Conservation (phyloP, 2,329 filamentous ascomycete species). For the Chalaropsis thielavioides region DNA sequence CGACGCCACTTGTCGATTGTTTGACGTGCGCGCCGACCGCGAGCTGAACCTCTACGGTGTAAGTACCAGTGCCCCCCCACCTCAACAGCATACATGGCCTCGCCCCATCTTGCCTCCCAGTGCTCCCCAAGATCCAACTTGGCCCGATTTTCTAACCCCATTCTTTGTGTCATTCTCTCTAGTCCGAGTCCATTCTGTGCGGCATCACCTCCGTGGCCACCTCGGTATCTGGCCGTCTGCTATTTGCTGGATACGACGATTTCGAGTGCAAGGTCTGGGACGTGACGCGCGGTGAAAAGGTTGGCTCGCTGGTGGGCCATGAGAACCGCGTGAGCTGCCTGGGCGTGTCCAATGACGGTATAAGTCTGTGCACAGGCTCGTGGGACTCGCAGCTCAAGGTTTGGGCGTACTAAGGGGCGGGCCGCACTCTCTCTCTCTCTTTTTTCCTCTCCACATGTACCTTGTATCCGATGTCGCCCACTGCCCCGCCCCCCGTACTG, state of each 20-base stretch:
- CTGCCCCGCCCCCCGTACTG: not conserved
- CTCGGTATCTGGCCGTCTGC: conserved; percentile 83
- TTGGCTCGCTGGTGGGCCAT: conserved; percentile 90
- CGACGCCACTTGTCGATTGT: conserved; percentile 90
- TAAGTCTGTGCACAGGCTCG: conserved; percentile 97
- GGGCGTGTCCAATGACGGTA: conserved; percentile 96
- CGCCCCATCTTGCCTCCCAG: not conserved
- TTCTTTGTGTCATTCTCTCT: conserved; percentile 8
- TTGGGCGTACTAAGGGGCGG: conserved; percentile 55
- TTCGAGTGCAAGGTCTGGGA: conserved; percentile 99
- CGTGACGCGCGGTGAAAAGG: conserved; percentile 87
- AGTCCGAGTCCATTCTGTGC: conserved; percentile 95
- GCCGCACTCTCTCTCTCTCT: not conserved
- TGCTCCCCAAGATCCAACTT: not conserved
- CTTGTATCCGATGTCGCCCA: conserved; percentile 10
- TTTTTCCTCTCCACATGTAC: not conserved
- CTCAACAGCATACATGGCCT: no score
- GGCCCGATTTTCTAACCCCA: not conserved
- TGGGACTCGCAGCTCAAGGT: conserved; percentile 95
- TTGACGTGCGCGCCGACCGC: conserved; percentile 92
- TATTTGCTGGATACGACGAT: conserved; percentile 97
- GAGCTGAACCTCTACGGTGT: conserved; percentile 56
- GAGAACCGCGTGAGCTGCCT: conserved; percentile 98
- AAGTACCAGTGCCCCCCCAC: no score
- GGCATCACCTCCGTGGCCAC: conserved; percentile 97